Base-by-base conservation (phyloP, 352 stramenopile species). In the Phytophthora multivora region DNA sequence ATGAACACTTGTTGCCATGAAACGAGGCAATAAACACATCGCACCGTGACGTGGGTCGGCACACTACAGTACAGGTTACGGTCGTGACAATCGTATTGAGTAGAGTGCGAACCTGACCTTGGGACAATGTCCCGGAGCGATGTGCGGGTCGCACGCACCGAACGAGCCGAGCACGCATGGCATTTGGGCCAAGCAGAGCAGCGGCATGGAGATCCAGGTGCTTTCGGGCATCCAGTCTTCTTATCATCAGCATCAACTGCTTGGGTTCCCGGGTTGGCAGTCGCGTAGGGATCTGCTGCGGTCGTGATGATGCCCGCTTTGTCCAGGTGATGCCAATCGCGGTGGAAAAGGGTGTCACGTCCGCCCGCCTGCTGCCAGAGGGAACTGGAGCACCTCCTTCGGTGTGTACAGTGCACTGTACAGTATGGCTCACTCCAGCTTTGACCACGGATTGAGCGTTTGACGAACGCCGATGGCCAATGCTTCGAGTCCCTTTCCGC, bases 401-500 rank as follows among this genome's bases (percentile, higher is more conserved):
- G 28, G 28, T 33, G 28, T 31, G 26, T 33, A n/a, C n/a, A n/a
- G 28, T 33, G 2, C 21, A 23, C 21, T 23, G 21, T 23, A 23
- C 21, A 23, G 21, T 23, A 33, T 33, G 28, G 28, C 28, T 16
- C 31, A 55, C 35, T 42, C 42, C 57, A 52, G 49, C 57, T 65
- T 59, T 51, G n/a, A 51, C 35, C 30, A 25, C 49, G n/a, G 15
- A 42, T 60, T 19, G 12, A 60, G 11, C 23, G 3, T 5, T 36
- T 26, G 49, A 35, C 48, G 38, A 45, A 23, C 48, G 47, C 31
- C 54, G 19, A 65, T 65, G 57, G 39, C 60, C 21, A 68, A 35
- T 39, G 25, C 31, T 62, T 39, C 57, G 30, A 73, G 65, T 43
- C 65, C 72, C 23, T 80, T 80, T 33, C 15, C 28, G 3, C 65